Conservation (phyloP, 2,329 filamentous ascomycete species). For the Phaeosphaeria sp. region DNA sequence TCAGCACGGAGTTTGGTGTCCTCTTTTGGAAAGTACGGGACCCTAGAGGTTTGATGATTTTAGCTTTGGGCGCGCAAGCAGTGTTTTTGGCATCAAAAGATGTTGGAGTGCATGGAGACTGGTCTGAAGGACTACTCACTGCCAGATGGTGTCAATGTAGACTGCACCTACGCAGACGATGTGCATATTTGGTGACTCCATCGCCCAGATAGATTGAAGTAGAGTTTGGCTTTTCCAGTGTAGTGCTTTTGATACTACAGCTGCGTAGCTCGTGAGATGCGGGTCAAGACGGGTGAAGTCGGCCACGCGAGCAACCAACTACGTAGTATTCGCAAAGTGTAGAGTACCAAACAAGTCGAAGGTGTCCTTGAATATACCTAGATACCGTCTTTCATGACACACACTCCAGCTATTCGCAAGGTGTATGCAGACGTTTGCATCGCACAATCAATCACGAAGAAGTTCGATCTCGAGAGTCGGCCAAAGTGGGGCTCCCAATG, state of each 20-base stretch:
- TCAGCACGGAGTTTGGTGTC: conserved; percentile 76
- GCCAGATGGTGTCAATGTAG: conserved; percentile 74
- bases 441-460: neutral
- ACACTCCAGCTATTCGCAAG: neutral
- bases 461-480: neutral
- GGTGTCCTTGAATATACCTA: neutral
- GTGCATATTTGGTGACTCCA: conserved; percentile 35
- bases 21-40: conserved; percentile 66
- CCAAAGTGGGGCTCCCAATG: neutral
- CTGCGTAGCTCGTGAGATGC: neutral
- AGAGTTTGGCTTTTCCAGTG: neutral
- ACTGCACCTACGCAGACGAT: conserved; percentile 71
- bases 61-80: no score
- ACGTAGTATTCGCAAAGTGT: neutral
- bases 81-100: no score
- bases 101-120: neutral
- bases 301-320: neutral
- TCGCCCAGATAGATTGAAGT: neutral
- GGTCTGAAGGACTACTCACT: conserved; percentile 52
- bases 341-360: neutral
- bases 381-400: no score
- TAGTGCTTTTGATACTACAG: neutral
- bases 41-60: conserved; percentile 49
- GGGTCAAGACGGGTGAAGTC: neutral
- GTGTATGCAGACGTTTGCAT: neutral